phyloP scores from a whole-genome alignment of 345 rosid species.

The Triadica sebifera region DNA sequence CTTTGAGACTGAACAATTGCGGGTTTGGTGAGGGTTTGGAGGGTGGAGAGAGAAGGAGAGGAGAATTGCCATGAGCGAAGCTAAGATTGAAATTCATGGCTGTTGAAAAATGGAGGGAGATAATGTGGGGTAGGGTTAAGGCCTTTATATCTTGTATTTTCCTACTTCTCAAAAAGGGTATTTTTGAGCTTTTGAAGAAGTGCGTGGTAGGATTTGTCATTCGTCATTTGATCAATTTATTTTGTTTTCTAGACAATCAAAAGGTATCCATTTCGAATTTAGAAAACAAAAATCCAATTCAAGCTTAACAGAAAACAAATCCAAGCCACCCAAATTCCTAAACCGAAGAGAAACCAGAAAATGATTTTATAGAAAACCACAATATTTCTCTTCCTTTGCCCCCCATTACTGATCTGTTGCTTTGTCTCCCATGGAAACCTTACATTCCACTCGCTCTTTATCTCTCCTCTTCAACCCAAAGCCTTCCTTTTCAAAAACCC shows the following conservation, averaged over 20 bases:
- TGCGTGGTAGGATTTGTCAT: not conserved
- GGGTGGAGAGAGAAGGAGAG: conserved; percentile 42
- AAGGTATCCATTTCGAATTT: conserved; percentile 36
- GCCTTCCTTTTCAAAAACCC: conserved; percentile 31
- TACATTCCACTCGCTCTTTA: conserved; percentile 57
- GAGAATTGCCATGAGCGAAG: conserved; percentile 62
- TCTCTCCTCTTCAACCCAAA: conserved; percentile 56
- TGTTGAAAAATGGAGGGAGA: conserved; percentile 32
- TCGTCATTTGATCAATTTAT: not conserved
- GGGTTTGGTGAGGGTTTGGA: conserved; percentile 26
- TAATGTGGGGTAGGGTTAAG: conserved; percentile 35
- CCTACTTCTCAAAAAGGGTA: conserved; percentile 11
- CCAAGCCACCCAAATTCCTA: conserved; percentile 40
- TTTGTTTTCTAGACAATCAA: too few species aligned
- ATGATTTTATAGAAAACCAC: conserved; percentile 9
- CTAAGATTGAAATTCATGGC: conserved; percentile 31
- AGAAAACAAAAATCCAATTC: not conserved
- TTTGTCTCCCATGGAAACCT: conserved; percentile 58
- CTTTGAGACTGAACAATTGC: conserved; percentile 19
- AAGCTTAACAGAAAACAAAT: conserved; percentile 39
- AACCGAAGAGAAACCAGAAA: conserved; percentile 26
- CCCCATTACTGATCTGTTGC: conserved; percentile 20
- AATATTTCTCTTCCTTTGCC: not conserved
- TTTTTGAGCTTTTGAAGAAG: not conserved
- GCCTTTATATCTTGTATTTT: not conserved